Conservation (phyloP, 2,329 filamentous ascomycete species). For the Purpureocillium lavendulum region DNA sequence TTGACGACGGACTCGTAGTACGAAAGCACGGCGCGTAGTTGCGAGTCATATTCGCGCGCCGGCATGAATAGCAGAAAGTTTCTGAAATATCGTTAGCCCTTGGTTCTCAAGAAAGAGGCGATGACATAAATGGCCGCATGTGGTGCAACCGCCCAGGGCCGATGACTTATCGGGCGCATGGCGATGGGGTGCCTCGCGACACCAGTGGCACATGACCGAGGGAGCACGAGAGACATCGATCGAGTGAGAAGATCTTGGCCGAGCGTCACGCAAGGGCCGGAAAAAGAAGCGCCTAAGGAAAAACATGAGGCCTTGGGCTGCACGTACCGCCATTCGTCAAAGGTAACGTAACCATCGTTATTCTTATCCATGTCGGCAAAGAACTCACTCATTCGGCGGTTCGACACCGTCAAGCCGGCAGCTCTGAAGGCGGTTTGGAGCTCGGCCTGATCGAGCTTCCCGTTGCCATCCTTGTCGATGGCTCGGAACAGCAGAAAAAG, state of each 20-base stretch:
- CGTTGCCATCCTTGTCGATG: conserved; percentile 81
- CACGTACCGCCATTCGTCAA: conserved; percentile 92
- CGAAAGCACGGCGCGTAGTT: conserved; percentile 74
- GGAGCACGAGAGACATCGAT: conserved; percentile 2
- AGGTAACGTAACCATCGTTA: conserved; percentile 78
- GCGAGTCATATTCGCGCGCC: conserved; percentile 51
- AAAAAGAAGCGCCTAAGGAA: neutral
- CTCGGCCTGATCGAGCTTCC: conserved; percentile 80
- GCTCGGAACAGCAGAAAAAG: conserved; percentile 73
- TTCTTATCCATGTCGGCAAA: conserved; percentile 87
- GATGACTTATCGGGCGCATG: neutral
- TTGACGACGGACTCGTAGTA: conserved; percentile 88
- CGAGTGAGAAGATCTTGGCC: no score
- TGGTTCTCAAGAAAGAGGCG: no score
- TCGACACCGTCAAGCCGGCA: conserved; percentile 72
- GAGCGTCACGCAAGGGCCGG: neutral
- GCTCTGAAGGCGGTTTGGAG: conserved; percentile 68
- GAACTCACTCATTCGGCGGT: conserved; percentile 71
- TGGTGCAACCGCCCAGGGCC: no score
- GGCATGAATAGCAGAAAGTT: conserved; percentile 92
- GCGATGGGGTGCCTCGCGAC: conserved; percentile 1
- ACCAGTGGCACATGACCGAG: conserved; percentile 13
- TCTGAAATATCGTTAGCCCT: conserved; percentile 33
- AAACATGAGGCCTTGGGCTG: neutral
- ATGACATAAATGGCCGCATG: no score